These are phyloP conservation scores for Phylloboletellus chloephorus DNA, from an alignment of 1,284 basidiomycete species.

Conservation along the genomic window DNA sequence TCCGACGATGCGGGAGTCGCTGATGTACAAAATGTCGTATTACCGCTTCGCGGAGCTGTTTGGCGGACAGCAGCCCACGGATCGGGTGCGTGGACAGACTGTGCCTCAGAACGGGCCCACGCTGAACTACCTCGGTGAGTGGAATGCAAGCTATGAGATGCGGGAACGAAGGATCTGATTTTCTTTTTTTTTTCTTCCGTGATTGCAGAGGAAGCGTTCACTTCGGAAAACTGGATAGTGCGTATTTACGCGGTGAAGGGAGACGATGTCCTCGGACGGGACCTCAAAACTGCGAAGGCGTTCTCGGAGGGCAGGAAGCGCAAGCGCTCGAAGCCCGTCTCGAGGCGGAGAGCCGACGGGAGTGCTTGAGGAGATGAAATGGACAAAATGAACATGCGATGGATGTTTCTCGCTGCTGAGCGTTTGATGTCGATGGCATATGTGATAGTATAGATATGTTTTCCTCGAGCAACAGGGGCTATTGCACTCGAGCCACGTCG, in stretches of 20 bases:
- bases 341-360: slow-evolving; percentile 49
- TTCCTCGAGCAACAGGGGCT: slow-evolving; percentile 1
- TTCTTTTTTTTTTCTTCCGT: slow-evolving; percentile 2
- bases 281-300: slow-evolving; percentile 79
- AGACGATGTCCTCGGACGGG: slow-evolving; percentile 86
- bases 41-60: slow-evolving; percentile 90
- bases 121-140: slow-evolving; percentile 80
- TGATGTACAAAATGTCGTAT: slow-evolving; percentile 99
- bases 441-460: slow-evolving; percentile 7
- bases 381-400: slow-evolving; percentile 1
- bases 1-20: slow-evolving; percentile 88
- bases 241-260: slow-evolving; percentile 97
- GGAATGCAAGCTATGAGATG: not conserved
- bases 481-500: slow-evolving; percentile 22
- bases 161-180: slow-evolving; percentile 8
- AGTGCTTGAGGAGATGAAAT: slow-evolving; percentile 12
- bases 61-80: slow-evolving; percentile 66
- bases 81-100: slow-evolving; percentile 81
- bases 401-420: not conserved
- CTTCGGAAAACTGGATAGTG: slow-evolving; percentile 97
- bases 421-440: not conserved
- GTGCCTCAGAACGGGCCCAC: slow-evolving; percentile 75
- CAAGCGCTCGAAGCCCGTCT: slow-evolving; percentile 65
- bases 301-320: slow-evolving; percentile 86
- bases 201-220: slow-evolving; percentile 84